These are phyloP conservation scores for Gigaspora rosea DNA, from an alignment of 192 early-diverging fungal species.

Conservation along the genomic window DNA sequence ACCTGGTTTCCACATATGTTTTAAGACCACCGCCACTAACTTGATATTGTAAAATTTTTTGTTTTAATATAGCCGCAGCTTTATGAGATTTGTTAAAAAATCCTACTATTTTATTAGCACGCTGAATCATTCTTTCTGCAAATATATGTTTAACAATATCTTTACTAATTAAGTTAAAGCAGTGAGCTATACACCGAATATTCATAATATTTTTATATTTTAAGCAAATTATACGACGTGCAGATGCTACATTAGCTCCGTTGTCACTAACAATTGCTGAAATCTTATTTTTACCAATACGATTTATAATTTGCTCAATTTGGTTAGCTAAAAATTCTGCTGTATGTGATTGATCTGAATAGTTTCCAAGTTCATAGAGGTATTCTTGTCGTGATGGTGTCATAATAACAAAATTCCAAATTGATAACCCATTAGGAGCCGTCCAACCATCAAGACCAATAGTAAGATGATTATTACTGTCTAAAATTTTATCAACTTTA, in stretches of 20 bases:
- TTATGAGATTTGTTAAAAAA: slow-evolving; percentile 14
- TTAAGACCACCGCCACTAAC: too few relatives aligned
- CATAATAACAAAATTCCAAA: slow-evolving; percentile 10
- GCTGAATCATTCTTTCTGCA: not conserved
- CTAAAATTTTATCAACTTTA: not conserved
- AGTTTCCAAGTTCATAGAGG: not conserved
- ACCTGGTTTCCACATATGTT: not conserved
- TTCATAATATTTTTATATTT: slow-evolving; percentile 11
- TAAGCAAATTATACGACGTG: not conserved
- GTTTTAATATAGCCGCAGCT: not conserved
- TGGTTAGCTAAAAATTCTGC: not conserved
- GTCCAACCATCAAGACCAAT: not conserved
- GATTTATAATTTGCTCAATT: not conserved
- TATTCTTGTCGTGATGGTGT: not conserved
- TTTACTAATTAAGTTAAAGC: slow-evolving; percentile 3
- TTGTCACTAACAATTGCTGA: not conserved
- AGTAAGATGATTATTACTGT: not conserved
- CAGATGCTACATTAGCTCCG: not conserved
- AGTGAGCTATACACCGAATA: not conserved
- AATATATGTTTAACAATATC: not conserved
- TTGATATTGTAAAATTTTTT: too few relatives aligned
- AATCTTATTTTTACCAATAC: slow-evolving; percentile 6
- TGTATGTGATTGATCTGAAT: not conserved
- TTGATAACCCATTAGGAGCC: not conserved
- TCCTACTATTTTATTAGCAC: not conserved